Conservation (phyloP, 306 rosid species). For the Cicer judaicum region DNA sequence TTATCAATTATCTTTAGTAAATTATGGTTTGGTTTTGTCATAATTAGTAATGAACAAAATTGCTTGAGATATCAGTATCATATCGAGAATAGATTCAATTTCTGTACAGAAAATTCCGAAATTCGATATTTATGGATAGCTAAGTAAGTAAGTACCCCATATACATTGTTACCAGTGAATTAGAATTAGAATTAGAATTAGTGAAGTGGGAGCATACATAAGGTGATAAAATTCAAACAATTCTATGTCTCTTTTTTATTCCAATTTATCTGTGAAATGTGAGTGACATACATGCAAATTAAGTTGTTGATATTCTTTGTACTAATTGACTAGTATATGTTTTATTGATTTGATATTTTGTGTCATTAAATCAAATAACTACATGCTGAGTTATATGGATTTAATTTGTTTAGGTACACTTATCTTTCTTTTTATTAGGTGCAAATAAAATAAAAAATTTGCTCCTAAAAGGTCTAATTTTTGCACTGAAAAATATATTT, state of each 20-base stretch:
- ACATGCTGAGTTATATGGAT: background rate
- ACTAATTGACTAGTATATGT: background rate
- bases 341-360: background rate
- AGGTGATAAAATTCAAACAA: background rate
- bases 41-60: background rate
- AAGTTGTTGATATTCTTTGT: conserved; percentile 22
- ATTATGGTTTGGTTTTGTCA: background rate
- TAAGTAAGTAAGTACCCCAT: conserved; percentile 1
- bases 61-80: background rate
- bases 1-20: background rate
- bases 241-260: conserved; percentile 26
- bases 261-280: conserved; percentile 1
- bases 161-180: background rate
- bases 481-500: too few relatives aligned
- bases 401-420: too few relatives aligned
- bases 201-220: background rate
- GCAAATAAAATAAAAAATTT: too few relatives aligned
- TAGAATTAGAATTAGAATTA: background rate
- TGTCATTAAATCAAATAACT: background rate
- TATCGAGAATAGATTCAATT: conserved; percentile 44
- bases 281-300: background rate
- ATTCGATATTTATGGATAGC: conserved; percentile 13
- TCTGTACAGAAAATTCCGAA: conserved; percentile 22
- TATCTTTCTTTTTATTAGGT: too few relatives aligned
- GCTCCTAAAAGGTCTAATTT: too few relatives aligned